A percentile compares a stretch with the other conserved stretches of the same genome.
Evolutionary conservation across 768 basidiomycete genomes (phyloP).

Genomic region (Podaxis carcinomalis): DNA sequence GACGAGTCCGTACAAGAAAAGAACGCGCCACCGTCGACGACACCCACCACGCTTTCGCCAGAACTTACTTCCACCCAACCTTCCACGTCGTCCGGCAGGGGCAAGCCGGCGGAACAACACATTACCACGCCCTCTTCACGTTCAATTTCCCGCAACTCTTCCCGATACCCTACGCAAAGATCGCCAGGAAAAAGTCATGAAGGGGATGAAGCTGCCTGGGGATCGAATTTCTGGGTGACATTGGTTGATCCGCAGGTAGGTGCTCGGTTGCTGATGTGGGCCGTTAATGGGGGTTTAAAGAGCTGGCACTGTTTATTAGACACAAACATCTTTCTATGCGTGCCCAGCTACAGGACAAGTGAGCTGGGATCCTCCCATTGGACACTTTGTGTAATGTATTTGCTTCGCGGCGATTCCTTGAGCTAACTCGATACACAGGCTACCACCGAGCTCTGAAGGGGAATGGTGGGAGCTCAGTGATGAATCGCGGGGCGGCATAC

Average conservation of each 20-base stretch:
- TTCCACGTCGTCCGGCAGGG: conserved; percentile 19
- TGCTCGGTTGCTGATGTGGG: conserved; percentile 15
- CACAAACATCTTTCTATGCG: conserved; percentile 77
- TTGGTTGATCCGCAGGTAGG: conserved; percentile 85
- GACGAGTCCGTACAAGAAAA: conserved; percentile 6
- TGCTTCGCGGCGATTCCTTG: conserved; percentile 13
- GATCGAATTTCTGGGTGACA: conserved; percentile 93
- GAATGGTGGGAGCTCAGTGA: conserved; percentile 97
- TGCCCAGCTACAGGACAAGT: conserved; percentile 91
- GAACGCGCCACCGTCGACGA: conserved; percentile 9
- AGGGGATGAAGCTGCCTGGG: conserved; percentile 62
- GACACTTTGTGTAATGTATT: conserved; percentile 74
- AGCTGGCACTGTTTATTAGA: conserved; percentile 26
- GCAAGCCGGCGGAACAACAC: conserved; percentile 15
- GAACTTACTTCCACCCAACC: conserved; percentile 16
- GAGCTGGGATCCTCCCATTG: conserved; percentile 89
- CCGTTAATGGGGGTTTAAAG: neutral
- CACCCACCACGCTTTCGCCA: conserved; percentile 12
- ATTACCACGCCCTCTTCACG: neutral
- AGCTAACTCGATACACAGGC: conserved; percentile 34
- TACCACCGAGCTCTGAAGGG: conserved; percentile 79
- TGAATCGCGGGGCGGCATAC: conserved; percentile 74
- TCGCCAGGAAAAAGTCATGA: conserved; percentile 25
- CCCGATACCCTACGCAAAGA: conserved; percentile 23
- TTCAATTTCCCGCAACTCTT: conserved; percentile 11